Evolutionary conservation across 352 stramenopile genomes (phyloP).

Genomic region (Thraustochytrium striatum): DNA sequence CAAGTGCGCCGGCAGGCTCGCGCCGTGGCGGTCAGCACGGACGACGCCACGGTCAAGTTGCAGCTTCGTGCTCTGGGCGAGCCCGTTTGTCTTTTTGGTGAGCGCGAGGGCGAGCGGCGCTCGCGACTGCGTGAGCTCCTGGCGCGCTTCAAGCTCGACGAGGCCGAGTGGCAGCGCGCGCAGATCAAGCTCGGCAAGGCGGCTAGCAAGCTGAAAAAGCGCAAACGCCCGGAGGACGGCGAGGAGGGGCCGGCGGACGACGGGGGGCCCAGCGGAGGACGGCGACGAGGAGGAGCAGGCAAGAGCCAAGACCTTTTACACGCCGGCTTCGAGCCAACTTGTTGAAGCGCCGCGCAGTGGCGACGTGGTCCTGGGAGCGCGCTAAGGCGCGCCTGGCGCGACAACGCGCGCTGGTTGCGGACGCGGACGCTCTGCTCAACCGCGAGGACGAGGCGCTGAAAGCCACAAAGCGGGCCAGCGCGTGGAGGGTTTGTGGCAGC

Average conservation of each 20-base stretch:
- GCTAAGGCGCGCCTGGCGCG: constrained; percentile 64
- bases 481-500: constrained; percentile 79
- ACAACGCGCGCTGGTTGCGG: constrained; percentile 53
- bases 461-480: constrained; percentile 66
- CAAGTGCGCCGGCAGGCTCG: constrained; percentile 82
- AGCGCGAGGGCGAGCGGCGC: constrained; percentile 85
- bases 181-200: constrained; percentile 30
- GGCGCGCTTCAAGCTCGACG: constrained; percentile 61
- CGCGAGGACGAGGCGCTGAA: constrained; percentile 64
- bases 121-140: constrained; percentile 84
- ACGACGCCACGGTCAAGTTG: constrained; percentile 78
- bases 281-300: constrained; percentile 48
- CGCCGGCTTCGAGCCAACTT: constrained; percentile 62
- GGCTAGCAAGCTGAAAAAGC: constrained; percentile 6
- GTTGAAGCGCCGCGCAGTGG: constrained; percentile 72
- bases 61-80: constrained; percentile 80
- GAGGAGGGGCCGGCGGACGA: not conserved
- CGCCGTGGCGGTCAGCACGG: constrained; percentile 85
- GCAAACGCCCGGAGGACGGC: not conserved
- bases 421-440: constrained; percentile 57
- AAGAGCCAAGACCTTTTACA: constrained; percentile 62
- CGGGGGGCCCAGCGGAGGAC: not conserved
- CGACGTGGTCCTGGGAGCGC: constrained; percentile 66
- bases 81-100: constrained; percentile 90
- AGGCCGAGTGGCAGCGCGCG: constrained; percentile 53